Evolutionary conservation across 1,284 basidiomycete genomes (phyloP).

Genomic region (Heterobasidion irregulare): DNA sequence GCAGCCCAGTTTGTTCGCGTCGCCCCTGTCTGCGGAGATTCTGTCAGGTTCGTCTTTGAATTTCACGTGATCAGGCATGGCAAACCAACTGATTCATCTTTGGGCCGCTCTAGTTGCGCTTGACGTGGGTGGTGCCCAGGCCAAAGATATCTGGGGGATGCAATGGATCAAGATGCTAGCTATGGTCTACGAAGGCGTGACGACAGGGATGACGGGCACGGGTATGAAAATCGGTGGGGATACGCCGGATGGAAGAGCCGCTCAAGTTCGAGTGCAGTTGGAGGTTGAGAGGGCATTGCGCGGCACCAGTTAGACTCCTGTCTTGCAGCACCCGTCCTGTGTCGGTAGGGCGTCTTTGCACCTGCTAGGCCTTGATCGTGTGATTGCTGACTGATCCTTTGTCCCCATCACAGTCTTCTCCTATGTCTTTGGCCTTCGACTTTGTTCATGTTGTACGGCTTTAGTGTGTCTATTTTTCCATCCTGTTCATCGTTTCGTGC

Average conservation of each 20-base stretch:
- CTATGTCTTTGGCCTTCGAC: neutral
- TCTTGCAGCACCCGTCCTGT: neutral
- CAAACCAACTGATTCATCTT: constrained; percentile 17
- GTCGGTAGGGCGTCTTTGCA: too few species aligned
- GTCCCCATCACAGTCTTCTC: neutral
- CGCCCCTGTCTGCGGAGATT: constrained; percentile 44
- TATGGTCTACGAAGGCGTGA: constrained; percentile 57
- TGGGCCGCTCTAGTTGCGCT: constrained; percentile 45
- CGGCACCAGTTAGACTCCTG: constrained; percentile 1
- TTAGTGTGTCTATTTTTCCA: too few species aligned
- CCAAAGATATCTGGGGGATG: constrained; percentile 57
- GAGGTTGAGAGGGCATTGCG: constrained; percentile 58
- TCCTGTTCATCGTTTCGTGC: too few species aligned
- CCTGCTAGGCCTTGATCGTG: too few species aligned
- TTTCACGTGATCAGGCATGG: neutral
- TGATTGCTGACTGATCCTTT: too few species aligned
- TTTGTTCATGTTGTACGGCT: too few species aligned
- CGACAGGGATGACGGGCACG: constrained; percentile 34
- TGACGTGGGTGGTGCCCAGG: constrained; percentile 62
- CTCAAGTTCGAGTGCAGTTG: constrained; percentile 49
- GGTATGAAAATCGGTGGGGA: constrained; percentile 44
- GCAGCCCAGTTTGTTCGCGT: constrained; percentile 40
- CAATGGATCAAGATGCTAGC: constrained; percentile 77
- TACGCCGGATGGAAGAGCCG: constrained; percentile 48
- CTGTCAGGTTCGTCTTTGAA: constrained; percentile 8